These are phyloP conservation scores for Myxozyma neotropica DNA, from an alignment of 805 yeast genomes.

Conservation along the genomic window DNA sequence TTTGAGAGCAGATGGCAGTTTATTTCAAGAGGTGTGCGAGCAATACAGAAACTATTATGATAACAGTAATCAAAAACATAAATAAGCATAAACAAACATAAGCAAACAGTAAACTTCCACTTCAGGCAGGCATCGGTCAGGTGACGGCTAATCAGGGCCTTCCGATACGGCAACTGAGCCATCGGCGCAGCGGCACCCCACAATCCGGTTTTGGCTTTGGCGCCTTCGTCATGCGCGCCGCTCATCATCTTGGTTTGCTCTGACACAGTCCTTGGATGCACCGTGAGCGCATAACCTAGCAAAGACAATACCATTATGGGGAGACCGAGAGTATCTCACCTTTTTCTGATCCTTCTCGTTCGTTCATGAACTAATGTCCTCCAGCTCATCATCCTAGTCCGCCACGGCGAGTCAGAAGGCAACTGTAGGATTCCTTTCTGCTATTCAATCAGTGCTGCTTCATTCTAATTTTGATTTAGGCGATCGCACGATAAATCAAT, in stretches of 20 bases:
- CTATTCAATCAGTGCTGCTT: neutral
- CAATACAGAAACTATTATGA: too few species aligned
- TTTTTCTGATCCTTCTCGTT: neutral
- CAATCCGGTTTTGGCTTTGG: too few species aligned
- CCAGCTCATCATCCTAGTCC: slow-evolving; percentile 70
- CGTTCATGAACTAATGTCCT: neutral
- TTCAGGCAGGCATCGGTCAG: too few species aligned
- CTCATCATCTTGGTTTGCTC: neutral
- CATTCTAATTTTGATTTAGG: slow-evolving; percentile 36
- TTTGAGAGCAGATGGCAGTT: too few species aligned
- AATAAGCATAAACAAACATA: too few species aligned
- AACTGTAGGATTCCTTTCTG: slow-evolving; percentile 49
- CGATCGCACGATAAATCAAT: slow-evolving; percentile 77
- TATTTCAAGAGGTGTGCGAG: too few species aligned
- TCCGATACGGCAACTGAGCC: too few species aligned
- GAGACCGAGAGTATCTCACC: slow-evolving; percentile 21
- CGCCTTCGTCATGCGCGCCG: neutral
- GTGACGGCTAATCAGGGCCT: too few species aligned
- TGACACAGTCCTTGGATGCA: too few species aligned
- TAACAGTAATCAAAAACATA: too few species aligned
- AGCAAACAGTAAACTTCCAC: too few species aligned
- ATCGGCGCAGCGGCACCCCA: too few species aligned
- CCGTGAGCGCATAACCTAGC: neutral
- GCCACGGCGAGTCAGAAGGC: slow-evolving; percentile 94
- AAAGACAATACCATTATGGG: slow-evolving; percentile 12